These are phyloP conservation scores for Flagelloscypha sp. DNA, from an alignment of 768 basidiomycete genomes.

Conservation along the genomic window DNA sequence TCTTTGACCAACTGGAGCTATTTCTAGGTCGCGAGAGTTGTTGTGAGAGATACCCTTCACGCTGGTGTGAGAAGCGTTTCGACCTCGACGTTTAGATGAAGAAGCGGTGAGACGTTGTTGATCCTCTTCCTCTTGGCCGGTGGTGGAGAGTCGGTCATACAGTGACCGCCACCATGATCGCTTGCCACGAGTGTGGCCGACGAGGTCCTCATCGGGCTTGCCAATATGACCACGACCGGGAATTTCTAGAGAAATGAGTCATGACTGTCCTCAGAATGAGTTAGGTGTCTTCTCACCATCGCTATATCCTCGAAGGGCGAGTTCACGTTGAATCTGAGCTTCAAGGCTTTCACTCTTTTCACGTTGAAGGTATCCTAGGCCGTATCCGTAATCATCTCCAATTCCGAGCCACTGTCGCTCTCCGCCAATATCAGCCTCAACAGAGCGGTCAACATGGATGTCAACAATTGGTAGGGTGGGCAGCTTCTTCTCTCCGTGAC, in stretches of 20 bases:
- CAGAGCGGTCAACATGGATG: slow-evolving; percentile 34
- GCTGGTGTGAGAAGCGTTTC: slow-evolving; percentile 8
- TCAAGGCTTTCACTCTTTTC: slow-evolving; percentile 49
- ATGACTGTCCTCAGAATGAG: background rate
- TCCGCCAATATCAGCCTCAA: slow-evolving; percentile 32
- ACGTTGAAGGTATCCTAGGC: slow-evolving; percentile 25
- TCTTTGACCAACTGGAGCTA: slow-evolving; percentile 8
- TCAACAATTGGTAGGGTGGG: slow-evolving; percentile 14
- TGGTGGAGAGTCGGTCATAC: slow-evolving; percentile 44
- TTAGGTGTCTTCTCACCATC: slow-evolving; percentile 27
- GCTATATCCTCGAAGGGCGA: slow-evolving; percentile 39
- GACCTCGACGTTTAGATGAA: slow-evolving; percentile 8
- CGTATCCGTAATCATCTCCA: slow-evolving; percentile 39
- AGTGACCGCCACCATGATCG: slow-evolving; percentile 52
- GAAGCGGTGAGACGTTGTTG: slow-evolving; percentile 14
- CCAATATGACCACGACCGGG: slow-evolving; percentile 16
- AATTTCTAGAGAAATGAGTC: slow-evolving; percentile 10
- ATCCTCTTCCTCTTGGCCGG: slow-evolving; percentile 19
- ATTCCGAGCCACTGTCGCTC: slow-evolving; percentile 47
- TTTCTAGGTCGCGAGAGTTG: slow-evolving; percentile 12
- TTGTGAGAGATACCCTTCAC: slow-evolving; percentile 11
- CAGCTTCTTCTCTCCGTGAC: slow-evolving; percentile 10
- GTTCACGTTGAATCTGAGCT: slow-evolving; percentile 45
- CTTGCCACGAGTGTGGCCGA: slow-evolving; percentile 19
- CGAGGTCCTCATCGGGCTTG: slow-evolving; percentile 9